Evolutionary conservation across 306 rosid species (phyloP).

Genomic region (Mucuna pruriens): DNA sequence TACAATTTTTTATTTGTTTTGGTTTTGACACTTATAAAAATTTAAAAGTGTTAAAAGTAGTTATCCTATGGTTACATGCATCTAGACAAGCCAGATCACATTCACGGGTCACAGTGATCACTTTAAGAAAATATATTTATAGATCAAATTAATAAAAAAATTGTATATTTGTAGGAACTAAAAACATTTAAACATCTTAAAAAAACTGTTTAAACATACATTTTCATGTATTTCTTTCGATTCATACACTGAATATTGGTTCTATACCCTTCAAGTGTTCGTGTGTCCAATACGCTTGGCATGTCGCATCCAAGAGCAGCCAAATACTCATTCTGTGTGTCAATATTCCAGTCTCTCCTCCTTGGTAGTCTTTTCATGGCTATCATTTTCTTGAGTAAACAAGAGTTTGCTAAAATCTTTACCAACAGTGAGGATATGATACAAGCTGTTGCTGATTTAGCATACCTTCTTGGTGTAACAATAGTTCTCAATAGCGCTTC

Average conservation of each 20-base stretch:
- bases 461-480: conserved; percentile 40
- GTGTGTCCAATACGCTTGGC: conserved; percentile 73
- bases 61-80: no score
- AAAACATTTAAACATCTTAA: no score
- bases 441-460: conserved; percentile 36
- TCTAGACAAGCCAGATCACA: no score
- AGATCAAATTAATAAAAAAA: no score
- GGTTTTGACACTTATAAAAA: no score
- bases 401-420: conserved; percentile 30
- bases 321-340: conserved; percentile 54
- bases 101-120: no score
- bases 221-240: background rate
- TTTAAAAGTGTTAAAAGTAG: no score
- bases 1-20: no score
- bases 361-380: conserved; percentile 47
- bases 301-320: conserved; percentile 60
- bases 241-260: conserved; percentile 12
- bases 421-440: conserved; percentile 39
- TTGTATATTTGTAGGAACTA: no score
- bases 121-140: no score
- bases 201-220: no score
- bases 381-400: conserved; percentile 28
- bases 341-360: conserved; percentile 47
- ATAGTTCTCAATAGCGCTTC: conserved; percentile 31
- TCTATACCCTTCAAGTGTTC: conserved; percentile 43